Percentiles rank a stretch among this genome's conserved stretches.
Conservation (phyloP, 495 filamentous ascomycete species). For the Aspergillus bridgeri region DNA sequence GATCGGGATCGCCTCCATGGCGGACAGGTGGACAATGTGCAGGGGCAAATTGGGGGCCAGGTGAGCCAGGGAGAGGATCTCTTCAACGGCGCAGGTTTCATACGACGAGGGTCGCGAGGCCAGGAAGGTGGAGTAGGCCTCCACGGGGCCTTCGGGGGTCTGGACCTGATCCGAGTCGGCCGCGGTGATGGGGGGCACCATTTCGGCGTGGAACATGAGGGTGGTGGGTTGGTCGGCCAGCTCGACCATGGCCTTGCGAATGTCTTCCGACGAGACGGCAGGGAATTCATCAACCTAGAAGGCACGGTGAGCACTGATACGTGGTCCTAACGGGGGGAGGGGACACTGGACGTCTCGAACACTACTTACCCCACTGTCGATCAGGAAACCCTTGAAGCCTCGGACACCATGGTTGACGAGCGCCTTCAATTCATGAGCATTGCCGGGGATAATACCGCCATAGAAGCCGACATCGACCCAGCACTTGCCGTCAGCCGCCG, state of each 20-base stretch:
- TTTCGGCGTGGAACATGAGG: conserved; percentile 98
- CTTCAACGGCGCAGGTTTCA: conserved; percentile 85
- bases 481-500: conserved; percentile 83
- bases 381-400: conserved; percentile 97
- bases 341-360: background rate
- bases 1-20: conserved; percentile 88
- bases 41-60: conserved; percentile 80
- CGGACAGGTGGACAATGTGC: conserved; percentile 94
- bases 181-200: conserved; percentile 83
- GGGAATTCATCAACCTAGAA: conserved; percentile 89
- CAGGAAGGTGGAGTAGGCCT: conserved; percentile 85
- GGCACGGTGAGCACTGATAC: conserved; percentile 13
- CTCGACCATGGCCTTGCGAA: conserved; percentile 72
- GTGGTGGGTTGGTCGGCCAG: conserved; percentile 77
- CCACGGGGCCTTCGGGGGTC: conserved; percentile 69
- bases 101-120: conserved; percentile 85
- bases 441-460: conserved; percentile 91
- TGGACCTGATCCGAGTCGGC: conserved; percentile 67
- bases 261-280: conserved; percentile 75
- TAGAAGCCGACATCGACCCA: conserved; percentile 99
- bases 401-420: conserved; percentile 82
- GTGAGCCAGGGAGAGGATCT: conserved; percentile 77
- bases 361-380: conserved; percentile 84
- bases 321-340: background rate
- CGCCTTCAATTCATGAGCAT: conserved; percentile 71